Evolutionary conservation across 1,139 yeast genomes (phyloP), one percentile per base, ranked within the genome.

Genomic region (Yamadazyma sp.): DNA sequence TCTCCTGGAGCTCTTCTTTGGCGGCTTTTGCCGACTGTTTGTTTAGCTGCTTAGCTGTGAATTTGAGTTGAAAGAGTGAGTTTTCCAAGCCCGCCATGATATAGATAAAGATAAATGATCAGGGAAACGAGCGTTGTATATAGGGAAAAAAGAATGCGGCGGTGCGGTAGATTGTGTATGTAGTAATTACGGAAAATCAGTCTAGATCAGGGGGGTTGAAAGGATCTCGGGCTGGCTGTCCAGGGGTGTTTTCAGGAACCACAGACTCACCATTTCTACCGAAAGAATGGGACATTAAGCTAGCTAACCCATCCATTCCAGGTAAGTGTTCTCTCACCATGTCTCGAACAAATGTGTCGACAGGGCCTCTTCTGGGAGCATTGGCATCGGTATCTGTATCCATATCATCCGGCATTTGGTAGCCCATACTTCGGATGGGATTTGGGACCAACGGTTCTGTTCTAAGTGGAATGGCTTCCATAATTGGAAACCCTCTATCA

Each of bases 41-140:
- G 54, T 81, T 86, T 43, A 94, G 75, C 67, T 86, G 96, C 61
- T 92, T 94, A 3, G 97, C 94, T 2, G 98, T 92, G 62, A 92
- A 92, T 70, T 86, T 71, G 40, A 71, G 59, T 48, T 71, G 77
- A 44, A 71, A 71, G 39, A 65, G 54, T 30, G 76, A 68, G 52
- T 71, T 74, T 53, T 71, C 77, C 50, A 71, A 59, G 17, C 76
- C 76, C 17, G 77, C 63, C 77, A 71, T 71, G 23, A 27, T 25
- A 6, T n/a, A 23, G 4, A 7, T 26, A 5, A 26, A 13, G 29
- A 26, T 26, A 11, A 27, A 27, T 27, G 29, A 27, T 27, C 12
- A 15, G 10, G 10, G n/a, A 10, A 4, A 16, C 29, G 29, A 14
- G 13, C 29, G 18, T 12, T 26, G 7, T 23, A 5, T 23, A 9